Conservation (phyloP, 2,329 filamentous ascomycete genomes). For the Metarhizium robertsii region DNA sequence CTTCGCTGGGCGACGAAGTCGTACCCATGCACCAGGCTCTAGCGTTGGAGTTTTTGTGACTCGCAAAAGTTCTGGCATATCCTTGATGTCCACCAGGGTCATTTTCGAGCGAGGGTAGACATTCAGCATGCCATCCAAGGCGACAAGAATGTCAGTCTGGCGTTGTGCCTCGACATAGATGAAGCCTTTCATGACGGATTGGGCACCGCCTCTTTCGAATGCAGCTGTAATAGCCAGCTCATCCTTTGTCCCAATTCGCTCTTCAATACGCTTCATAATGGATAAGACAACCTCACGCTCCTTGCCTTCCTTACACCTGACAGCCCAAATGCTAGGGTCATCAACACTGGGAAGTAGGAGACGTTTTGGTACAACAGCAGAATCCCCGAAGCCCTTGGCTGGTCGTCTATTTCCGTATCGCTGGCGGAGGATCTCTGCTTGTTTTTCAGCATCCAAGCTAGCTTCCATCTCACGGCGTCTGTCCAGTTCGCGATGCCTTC, state of each 20-base stretch:
- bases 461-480: constrained; percentile 79
- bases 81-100: constrained; percentile 85
- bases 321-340: constrained; percentile 92
- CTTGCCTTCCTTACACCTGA: constrained; percentile 90
- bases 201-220: constrained; percentile 76
- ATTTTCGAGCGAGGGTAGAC: constrained; percentile 84
- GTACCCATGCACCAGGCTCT: constrained; percentile 84
- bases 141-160: constrained; percentile 75
- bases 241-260: constrained; percentile 67
- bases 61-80: constrained; percentile 93
- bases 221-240: constrained; percentile 79
- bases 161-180: constrained; percentile 90
- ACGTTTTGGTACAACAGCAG: constrained; percentile 72
- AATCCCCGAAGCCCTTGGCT: constrained; percentile 55
- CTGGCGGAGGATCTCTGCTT: constrained; percentile 77
- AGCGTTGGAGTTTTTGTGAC: constrained; percentile 80
- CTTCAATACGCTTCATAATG: constrained; percentile 82
- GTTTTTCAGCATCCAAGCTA: constrained; percentile 86
- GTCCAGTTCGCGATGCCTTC: constrained; percentile 89
- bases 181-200: constrained; percentile 81
- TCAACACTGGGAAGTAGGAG: constrained; percentile 86
- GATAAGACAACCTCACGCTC: constrained; percentile 84
- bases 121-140: constrained; percentile 76
- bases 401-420: constrained; percentile 75
- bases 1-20: constrained; percentile 68